Conservation (phyloP, 2,329 filamentous ascomycete species). For the Thermothelomyces thermophilus region DNA sequence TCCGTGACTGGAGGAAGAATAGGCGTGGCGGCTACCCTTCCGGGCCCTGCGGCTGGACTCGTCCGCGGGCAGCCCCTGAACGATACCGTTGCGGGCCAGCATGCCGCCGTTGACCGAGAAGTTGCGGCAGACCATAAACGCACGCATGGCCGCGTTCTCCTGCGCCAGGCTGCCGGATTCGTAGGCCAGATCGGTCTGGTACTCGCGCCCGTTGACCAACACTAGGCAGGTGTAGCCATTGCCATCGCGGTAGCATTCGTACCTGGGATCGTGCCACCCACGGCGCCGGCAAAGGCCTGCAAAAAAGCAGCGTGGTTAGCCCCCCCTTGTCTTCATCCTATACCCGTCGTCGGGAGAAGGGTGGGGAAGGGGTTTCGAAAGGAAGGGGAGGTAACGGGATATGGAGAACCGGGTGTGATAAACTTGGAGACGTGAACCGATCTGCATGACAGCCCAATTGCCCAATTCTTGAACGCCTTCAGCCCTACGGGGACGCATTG, state of each 20-base stretch:
- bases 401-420: constrained; percentile 5
- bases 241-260: constrained; percentile 70
- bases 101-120: constrained; percentile 96
- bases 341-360: too few relatives aligned
- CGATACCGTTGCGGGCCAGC: constrained; percentile 63
- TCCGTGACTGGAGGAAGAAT: constrained; percentile 31
- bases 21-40: constrained; percentile 43
- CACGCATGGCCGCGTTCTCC: constrained; percentile 90
- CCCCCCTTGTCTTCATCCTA: constrained; percentile 19
- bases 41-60: constrained; percentile 43
- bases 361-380: too few relatives aligned
- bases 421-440: constrained; percentile 24
- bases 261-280: constrained; percentile 86
- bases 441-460: constrained; percentile 34
- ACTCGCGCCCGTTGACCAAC: constrained; percentile 92
- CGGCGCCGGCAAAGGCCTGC: constrained; percentile 89
- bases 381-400: too few relatives aligned
- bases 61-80: constrained; percentile 57
- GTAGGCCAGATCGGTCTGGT: constrained; percentile 83
- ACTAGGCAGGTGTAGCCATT: constrained; percentile 84
- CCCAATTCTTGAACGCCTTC: constrained; percentile 23
- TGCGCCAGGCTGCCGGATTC: constrained; percentile 75
- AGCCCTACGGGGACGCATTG: constrained; percentile 25
- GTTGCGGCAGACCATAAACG: constrained; percentile 96
- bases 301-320: constrained; percentile 31